Percentiles rank a stretch among this genome's conserved stretches.
Evolutionary conservation across 1,284 basidiomycete genomes (phyloP).

Genomic region (Ceratobasidium sp.): DNA sequence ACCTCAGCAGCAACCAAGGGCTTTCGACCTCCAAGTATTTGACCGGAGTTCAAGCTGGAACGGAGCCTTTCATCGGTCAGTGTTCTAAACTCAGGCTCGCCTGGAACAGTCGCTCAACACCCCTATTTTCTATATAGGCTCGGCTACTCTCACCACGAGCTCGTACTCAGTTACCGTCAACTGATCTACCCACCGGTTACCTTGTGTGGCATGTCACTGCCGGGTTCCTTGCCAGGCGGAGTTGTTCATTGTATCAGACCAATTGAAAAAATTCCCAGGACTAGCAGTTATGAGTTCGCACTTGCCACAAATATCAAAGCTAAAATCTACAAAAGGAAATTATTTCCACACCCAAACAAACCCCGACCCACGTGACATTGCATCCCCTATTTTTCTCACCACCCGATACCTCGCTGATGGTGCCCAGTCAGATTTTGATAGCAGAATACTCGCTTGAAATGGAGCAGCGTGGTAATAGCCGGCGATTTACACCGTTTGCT

Average conservation of each 20-base stretch:
- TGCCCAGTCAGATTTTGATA: conserved; percentile 4
- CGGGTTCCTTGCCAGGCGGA: background rate
- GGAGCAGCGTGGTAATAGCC: conserved; percentile 30
- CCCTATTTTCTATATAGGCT: conserved; percentile 31
- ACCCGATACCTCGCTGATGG: background rate
- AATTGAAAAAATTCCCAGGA: background rate
- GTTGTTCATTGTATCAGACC: conserved; percentile 1
- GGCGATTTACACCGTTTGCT: background rate
- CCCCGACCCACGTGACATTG: conserved; percentile 28
- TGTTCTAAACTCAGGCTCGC: background rate
- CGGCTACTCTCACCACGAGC: conserved; percentile 40
- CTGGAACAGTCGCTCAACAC: background rate
- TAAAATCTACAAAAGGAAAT: background rate
- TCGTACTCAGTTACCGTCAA: conserved; percentile 44
- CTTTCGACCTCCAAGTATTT: conserved; percentile 46
- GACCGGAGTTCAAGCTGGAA: conserved; percentile 46
- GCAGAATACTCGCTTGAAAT: conserved; percentile 8
- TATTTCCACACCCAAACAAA: conserved; percentile 20
- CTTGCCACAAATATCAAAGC: background rate
- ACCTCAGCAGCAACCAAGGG: conserved; percentile 45
- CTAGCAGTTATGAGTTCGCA: background rate
- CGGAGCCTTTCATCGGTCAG: conserved; percentile 46
- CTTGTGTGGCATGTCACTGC: background rate
- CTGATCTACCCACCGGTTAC: conserved; percentile 5
- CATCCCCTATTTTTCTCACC: conserved; percentile 25